Evolutionary conservation across 2,329 filamentous ascomycete species (phyloP), one percentile per base, ranked within the genome.

Genomic region (Beauveria bassiana): DNA sequence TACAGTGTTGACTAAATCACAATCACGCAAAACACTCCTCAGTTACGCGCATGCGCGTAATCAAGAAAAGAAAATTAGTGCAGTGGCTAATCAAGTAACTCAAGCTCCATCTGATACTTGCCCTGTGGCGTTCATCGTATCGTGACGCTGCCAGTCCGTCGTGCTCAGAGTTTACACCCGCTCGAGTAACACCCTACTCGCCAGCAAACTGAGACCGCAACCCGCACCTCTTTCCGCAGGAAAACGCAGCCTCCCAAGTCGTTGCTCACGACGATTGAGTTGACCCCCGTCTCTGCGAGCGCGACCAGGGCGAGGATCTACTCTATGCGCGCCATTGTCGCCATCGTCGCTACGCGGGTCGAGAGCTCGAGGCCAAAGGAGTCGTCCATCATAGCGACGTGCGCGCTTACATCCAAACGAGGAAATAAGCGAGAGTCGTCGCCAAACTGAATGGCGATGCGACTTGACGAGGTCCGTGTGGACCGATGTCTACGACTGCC

Each of bases 361-460:
- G 31, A 14, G 8, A 88, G 77, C 68, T 88, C 85, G 12, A 88
- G 77, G 0, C 85, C 86, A 65, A 87, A 88, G 0, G 83, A 86
- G 1, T 85, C 85, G 61, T 85, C 85, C 85, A 87, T 87, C 75
- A 87, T 84, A 4, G 82, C 85, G 46, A 88, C 74, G 68, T 88
- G 86, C n/a, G 84, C 86, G 2, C 82, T 84, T 83, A 88, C 87
- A 1, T 83, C 4, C 73, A 0, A 81, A 84, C 0, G 83, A 77
- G 0, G 0, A 85, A 85, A 69, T 87, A 88, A 0, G 79, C 82
- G 5, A 87, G 74, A 0, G 82, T 85, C 0, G 84, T 87, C 34
- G 10, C 86, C 86, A 58, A 88, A 79, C 60, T 88, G 85, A 58
- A 87, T 88, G n/a, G 75, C 75, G 14, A 88, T 76, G 3, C 86